Evolutionary conservation across 768 basidiomycete species (phyloP).

Genomic region (Tephrocybe rancida): DNA sequence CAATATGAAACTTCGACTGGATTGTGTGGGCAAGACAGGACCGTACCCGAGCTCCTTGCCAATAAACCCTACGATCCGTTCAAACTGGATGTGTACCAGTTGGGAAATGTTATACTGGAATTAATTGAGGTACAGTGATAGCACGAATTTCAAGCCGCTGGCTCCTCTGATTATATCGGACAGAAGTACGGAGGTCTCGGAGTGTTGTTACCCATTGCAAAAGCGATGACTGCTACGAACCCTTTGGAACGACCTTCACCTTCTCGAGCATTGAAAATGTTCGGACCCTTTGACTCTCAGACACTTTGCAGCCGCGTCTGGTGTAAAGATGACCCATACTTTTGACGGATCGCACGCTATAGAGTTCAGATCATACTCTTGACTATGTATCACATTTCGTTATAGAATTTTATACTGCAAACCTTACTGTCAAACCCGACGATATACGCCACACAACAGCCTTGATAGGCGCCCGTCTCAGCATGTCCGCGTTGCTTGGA

Average conservation of each 20-base stretch:
- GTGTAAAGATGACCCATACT: no score
- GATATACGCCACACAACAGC: no score
- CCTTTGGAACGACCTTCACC: not conserved
- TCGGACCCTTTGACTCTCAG: no score
- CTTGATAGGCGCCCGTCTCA: no score
- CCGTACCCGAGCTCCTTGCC: slow-evolving; percentile 3
- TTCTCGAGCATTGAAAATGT: not conserved
- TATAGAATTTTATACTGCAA: no score
- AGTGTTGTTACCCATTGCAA: not conserved
- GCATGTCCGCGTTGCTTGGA: no score
- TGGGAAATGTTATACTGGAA: slow-evolving; percentile 20
- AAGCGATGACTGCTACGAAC: not conserved
- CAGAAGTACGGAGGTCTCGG: not conserved
- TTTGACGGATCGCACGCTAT: no score
- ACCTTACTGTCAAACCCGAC: no score
- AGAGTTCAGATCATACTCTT: no score
- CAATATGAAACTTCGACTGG: not conserved
- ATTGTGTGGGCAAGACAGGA: slow-evolving; percentile 1
- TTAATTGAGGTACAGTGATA: not conserved
- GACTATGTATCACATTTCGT: no score
- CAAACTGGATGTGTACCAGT: not conserved
- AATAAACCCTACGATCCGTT: slow-evolving; percentile 4
- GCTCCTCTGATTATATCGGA: not conserved
- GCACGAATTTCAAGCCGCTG: not conserved
- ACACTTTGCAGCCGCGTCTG: no score